These are phyloP conservation scores for sunflower (Helianthus annuus) DNA, from an alignment of 129 eudicot genomes.

Conservation along the genomic window HanXRQr2.0-SUNRISE NC_035433.2:35492149-35492648, in stretches of 20 bases:
- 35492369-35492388: neutral
- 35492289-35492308: constrained; percentile 97
- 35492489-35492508: neutral
- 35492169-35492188: constrained; percentile 55
- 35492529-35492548: neutral
- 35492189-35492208: constrained; percentile 78
- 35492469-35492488: neutral
- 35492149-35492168: neutral
- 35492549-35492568: neutral
- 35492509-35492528: neutral
- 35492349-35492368: neutral
- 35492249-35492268: constrained; percentile 79
- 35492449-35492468: neutral
- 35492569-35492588: neutral
- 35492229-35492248: constrained; percentile 86
- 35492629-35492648: neutral
- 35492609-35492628: neutral
- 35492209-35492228: constrained; percentile 95
- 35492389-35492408: neutral
- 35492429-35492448: neutral
- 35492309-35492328: constrained; percentile 46
- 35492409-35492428: neutral
- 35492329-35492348: neutral
- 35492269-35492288: constrained; percentile 83
- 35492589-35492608: neutral